phyloP scores from a whole-genome alignment of 2,329 filamentous ascomycete species.

The Parafenestella ontariensis region DNA sequence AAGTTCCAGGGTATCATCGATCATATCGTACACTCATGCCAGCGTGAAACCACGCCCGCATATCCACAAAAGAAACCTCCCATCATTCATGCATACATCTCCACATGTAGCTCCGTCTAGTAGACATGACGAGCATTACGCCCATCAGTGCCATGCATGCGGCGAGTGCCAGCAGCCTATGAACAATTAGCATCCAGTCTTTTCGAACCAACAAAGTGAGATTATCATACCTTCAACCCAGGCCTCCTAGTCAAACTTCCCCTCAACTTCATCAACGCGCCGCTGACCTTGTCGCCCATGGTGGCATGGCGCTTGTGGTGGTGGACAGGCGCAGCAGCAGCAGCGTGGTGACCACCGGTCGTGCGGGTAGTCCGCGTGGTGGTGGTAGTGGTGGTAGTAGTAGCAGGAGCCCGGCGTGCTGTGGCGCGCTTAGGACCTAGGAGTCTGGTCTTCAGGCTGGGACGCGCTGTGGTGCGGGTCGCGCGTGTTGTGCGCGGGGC shows the following conservation, averaged over 20 bases:
- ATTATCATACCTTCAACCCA: constrained; percentile 71
- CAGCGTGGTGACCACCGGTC: constrained; percentile 46
- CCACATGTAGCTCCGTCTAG: constrained; percentile 10
- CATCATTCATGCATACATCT: not conserved
- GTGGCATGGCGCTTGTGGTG: constrained; percentile 73
- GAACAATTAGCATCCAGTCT: constrained; percentile 3
- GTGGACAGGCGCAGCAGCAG: constrained; percentile 46
- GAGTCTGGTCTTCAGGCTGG: constrained; percentile 63
- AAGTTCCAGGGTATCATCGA: constrained; percentile 22
- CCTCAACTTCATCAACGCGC: constrained; percentile 75
- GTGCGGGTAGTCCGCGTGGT: constrained; percentile 54
- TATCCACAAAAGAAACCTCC: constrained; percentile 3
- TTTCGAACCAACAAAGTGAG: not conserved
- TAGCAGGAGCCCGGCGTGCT: constrained; percentile 42
- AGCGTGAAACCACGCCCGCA: not conserved
- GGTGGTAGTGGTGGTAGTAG: constrained; percentile 47
- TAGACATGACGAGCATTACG: constrained; percentile 55
- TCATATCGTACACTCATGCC: constrained; percentile 18
- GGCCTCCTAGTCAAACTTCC: constrained; percentile 72
- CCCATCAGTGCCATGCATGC: constrained; percentile 78
- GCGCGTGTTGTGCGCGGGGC: constrained; percentile 42
- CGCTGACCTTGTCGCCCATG: constrained; percentile 79
- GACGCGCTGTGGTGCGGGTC: constrained; percentile 44
- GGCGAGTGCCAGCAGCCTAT: constrained; percentile 74
- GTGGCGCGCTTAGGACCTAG: constrained; percentile 51